Percentiles rank a stretch among this genome's conserved stretches.
Evolutionary conservation across 106 monocot genomes (phyloP).

Genomic region (Chionographis japonica): DNA sequence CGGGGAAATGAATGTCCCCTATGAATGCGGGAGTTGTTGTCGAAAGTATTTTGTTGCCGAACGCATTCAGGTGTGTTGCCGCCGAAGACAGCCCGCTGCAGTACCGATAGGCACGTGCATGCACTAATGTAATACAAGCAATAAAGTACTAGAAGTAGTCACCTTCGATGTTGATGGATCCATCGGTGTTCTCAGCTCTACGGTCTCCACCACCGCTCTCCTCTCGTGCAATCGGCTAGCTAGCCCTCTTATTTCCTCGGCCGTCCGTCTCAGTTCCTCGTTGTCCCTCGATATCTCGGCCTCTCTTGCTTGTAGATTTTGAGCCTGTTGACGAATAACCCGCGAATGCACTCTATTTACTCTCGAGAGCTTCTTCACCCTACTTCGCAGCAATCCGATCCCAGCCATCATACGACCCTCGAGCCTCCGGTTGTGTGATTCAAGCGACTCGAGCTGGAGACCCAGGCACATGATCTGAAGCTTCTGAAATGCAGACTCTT

Average conservation of each 20-base stretch:
- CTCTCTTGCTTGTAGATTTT: slow-evolving; percentile 14
- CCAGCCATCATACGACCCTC: slow-evolving; percentile 19
- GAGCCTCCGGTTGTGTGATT: slow-evolving; percentile 27
- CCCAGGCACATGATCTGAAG: slow-evolving; percentile 55
- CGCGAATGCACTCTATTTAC: neutral
- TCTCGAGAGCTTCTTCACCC: slow-evolving; percentile 29
- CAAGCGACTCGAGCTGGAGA: slow-evolving; percentile 35
- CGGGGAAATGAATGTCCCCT: no score
- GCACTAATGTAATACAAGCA: no score
- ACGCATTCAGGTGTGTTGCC: no score
- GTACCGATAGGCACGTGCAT: no score
- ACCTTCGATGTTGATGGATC: slow-evolving; percentile 12
- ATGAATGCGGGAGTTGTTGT: no score
- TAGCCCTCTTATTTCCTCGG: slow-evolving; percentile 16
- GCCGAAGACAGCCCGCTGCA: no score
- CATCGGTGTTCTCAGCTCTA: neutral
- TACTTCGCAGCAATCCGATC: slow-evolving; percentile 15
- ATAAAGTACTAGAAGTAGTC: neutral
- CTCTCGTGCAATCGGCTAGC: slow-evolving; percentile 9
- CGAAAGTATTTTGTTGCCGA: no score
- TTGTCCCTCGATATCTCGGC: slow-evolving; percentile 4
- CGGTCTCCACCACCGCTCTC: slow-evolving; percentile 8
- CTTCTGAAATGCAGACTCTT: slow-evolving; percentile 44
- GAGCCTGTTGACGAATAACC: neutral
- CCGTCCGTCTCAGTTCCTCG: slow-evolving; percentile 15